phyloP scores from a whole-genome alignment of 441 rosid species.

The Hura crepitans region DNA sequence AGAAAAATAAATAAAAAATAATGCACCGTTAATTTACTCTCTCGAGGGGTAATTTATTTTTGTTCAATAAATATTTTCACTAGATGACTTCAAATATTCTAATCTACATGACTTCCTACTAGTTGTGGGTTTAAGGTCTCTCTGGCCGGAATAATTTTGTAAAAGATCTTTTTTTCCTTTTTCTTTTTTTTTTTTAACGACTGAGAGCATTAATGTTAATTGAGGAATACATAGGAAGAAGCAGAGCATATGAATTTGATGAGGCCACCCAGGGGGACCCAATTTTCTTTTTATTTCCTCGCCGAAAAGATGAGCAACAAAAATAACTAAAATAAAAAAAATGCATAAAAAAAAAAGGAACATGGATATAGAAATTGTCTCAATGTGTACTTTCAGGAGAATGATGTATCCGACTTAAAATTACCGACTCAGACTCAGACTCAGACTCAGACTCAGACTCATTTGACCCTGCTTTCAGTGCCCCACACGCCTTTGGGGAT shows the following conservation, averaged over 20 bases:
- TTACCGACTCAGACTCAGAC: slow-evolving; percentile 53
- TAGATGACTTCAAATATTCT: too few relatives aligned
- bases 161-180: too few relatives aligned
- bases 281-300: slow-evolving; percentile 14
- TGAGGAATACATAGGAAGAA: background rate
- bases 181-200: too few relatives aligned
- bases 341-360: slow-evolving; percentile 15
- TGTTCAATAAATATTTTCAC: too few relatives aligned
- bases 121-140: too few relatives aligned
- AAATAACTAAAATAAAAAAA: slow-evolving; percentile 4
- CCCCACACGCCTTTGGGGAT: slow-evolving; percentile 44
- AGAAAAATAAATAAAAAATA: too few relatives aligned
- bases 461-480: slow-evolving; percentile 52
- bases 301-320: background rate
- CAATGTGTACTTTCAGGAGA: slow-evolving; percentile 99
- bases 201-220: too few relatives aligned
- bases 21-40: too few relatives aligned
- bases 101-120: too few relatives aligned
- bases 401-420: slow-evolving; percentile 92
- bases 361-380: slow-evolving; percentile 51
- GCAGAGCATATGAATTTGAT: background rate
- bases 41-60: too few relatives aligned
- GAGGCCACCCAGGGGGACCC: background rate
- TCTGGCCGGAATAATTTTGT: too few relatives aligned
- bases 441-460: slow-evolving; percentile 54